A percentile compares a stretch with the other conserved stretches of the same genome.
Conservation (phyloP, 495 filamentous ascomycete genomes). For the Aspergillus sclerotiicarbonarius region DNA sequence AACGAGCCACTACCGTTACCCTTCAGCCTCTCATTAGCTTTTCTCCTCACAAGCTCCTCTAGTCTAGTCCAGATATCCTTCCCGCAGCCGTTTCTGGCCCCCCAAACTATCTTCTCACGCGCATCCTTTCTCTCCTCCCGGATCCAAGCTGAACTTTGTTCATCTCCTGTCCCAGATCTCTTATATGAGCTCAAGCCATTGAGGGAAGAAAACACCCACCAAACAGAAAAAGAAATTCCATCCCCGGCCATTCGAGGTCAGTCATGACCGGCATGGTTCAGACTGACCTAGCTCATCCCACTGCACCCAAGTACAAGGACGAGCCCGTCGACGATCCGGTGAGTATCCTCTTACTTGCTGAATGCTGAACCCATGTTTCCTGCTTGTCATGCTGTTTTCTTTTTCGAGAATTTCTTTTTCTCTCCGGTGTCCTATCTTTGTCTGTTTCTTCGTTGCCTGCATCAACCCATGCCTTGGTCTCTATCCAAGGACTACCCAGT, state of each 20-base stretch:
- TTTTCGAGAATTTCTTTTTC: constrained; percentile 16
- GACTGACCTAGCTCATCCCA: constrained; percentile 41
- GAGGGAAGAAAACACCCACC: background rate
- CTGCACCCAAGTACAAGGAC: constrained; percentile 44
- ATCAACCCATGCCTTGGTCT: background rate
- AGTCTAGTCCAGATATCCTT: constrained; percentile 14
- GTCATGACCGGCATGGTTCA: constrained; percentile 50
- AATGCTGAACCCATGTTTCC: constrained; percentile 6
- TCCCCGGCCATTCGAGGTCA: constrained; percentile 23
- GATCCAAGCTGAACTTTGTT: constrained; percentile 9
- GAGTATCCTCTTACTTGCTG: constrained; percentile 27
- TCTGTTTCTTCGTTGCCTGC: background rate
- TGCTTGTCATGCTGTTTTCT: constrained; percentile 11
- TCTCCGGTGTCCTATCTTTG: constrained; percentile 3
- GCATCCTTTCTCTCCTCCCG: constrained; percentile 3
- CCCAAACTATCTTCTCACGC: constrained; percentile 7
- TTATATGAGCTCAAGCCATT: background rate
- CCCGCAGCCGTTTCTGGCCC: constrained; percentile 4
- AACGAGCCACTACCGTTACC: constrained; percentile 20
- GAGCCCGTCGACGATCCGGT: constrained; percentile 43
- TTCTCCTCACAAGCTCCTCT: constrained; percentile 7
- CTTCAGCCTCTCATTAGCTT: constrained; percentile 20
- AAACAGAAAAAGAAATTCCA: constrained; percentile 10
- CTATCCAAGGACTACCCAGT: constrained; percentile 16
- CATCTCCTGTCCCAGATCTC: background rate